Evolutionary conservation across 2,329 filamentous ascomycete genomes (phyloP), one percentile per base, ranked within the genome.

Genomic region (Beauveria asiatica): DNA sequence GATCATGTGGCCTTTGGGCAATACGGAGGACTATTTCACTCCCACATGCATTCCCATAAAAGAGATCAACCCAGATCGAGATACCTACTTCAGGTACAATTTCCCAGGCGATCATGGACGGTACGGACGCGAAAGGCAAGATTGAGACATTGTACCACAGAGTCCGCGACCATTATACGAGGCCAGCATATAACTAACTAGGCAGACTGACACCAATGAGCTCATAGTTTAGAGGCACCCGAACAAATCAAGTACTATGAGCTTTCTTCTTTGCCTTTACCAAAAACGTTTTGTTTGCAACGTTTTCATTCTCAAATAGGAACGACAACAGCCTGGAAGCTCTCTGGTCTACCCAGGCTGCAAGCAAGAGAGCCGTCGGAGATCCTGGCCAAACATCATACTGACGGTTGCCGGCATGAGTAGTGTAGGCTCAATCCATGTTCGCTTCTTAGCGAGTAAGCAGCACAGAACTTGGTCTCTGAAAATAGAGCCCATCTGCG

Each of bases 1-100:
- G n/a, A 83, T 83, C 1, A 85, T 87, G 66, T 88, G 84, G 84
- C 85, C 84, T 0, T 74, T 78, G 67, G 84, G 84, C 0, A 74
- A 71, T 0, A 66, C 72, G 0, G 75, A 82, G 27, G 84, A 87
- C 66, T 81, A 84, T 65, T 76, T 69, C 67, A 56, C 67, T 13
- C 72, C 72, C 0, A 71, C 66, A 2, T 74, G 72, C 23, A 66
- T 67, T n/a, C 63, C 69, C 3, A 62, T 69, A 2, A 61, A 67
- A n/a, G 13, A 53, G 19, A 57, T 54, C 21, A 30, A 41, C 9
- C 1, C 3, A 5, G 10, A n/a, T 30, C 27, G 42, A 19, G 33
- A 54, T 9, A 33, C 9, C 1, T 61, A 53, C 27, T 61, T 53
- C 8, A 25, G 33, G 17, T 9, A 49, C 33, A 37, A 25, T 6